These are phyloP conservation scores for Dinochytrium kinnereticum DNA, from an alignment of 371 early-diverging fungal genomes.

Conservation along the genomic window DNA sequence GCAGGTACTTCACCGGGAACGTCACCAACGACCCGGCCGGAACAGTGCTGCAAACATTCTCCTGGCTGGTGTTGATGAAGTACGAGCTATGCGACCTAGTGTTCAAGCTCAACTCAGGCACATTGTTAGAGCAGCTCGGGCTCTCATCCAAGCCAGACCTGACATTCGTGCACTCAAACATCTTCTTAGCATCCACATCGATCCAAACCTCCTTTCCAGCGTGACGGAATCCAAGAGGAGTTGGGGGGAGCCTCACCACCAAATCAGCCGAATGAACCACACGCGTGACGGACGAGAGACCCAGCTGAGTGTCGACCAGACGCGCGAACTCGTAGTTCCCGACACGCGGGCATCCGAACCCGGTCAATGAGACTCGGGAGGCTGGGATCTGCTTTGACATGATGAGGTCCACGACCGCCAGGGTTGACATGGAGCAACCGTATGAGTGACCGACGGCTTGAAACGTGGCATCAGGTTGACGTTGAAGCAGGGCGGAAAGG, in stretches of 20 bases:
- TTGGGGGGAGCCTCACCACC: not conserved
- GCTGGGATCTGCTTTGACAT: not conserved
- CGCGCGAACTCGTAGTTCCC: slow-evolving; percentile 10
- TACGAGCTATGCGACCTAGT: not conserved
- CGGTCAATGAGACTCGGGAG: not conserved
- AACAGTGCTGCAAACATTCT: not conserved
- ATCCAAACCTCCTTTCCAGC: slow-evolving; percentile 9
- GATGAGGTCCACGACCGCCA: slow-evolving; percentile 1
- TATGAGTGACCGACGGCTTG: slow-evolving; percentile 6
- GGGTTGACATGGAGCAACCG: not conserved
- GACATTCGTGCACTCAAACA: not conserved
- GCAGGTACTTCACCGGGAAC: slow-evolving; percentile 8
- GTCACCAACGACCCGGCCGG: not conserved
- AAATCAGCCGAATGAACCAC: slow-evolving; percentile 2
- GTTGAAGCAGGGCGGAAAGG: not conserved
- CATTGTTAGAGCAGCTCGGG: slow-evolving; percentile 10
- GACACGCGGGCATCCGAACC: slow-evolving; percentile 17
- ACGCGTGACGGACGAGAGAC: slow-evolving; percentile 5
- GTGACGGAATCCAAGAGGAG: slow-evolving; percentile 5
- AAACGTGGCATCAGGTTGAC: not conserved
- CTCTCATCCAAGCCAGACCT: slow-evolving; percentile 2
- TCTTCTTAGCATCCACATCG: not conserved
- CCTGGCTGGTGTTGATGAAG: not conserved
- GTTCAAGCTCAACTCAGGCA: not conserved
- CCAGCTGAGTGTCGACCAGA: slow-evolving; percentile 3